These are phyloP conservation scores for Multifurca ochricompacta DNA, from an alignment of 768 basidiomycete species.

Conservation along the genomic window DNA sequence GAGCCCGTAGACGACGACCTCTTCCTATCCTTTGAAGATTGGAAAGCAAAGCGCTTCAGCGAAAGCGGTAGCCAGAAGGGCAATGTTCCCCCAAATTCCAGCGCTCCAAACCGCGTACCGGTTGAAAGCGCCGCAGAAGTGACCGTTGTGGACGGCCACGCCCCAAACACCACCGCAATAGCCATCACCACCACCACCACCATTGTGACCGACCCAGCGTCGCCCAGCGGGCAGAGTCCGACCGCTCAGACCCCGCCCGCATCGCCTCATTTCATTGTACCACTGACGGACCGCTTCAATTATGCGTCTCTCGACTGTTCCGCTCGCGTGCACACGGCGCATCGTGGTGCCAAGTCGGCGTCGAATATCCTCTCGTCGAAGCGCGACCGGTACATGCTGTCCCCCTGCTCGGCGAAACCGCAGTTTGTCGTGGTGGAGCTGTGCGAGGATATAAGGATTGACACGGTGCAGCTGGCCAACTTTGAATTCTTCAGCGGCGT, in stretches of 20 bases:
- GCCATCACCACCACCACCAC: neutral
- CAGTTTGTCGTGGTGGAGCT: constrained; percentile 92
- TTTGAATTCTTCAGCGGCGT: constrained; percentile 98
- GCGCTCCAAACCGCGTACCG: neutral
- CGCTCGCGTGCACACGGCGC: constrained; percentile 81
- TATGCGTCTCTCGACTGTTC: constrained; percentile 92
- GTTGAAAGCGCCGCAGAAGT: neutral
- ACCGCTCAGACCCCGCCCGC: no score
- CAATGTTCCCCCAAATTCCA: neutral
- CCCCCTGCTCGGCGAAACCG: constrained; percentile 61
- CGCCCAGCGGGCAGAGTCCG: no score
- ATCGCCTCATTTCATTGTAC: constrained; percentile 59
- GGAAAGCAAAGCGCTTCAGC: constrained; percentile 63
- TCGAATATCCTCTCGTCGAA: constrained; percentile 81
- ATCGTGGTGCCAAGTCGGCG: constrained; percentile 73
- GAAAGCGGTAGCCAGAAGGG: constrained; percentile 31
- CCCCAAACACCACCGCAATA: neutral
- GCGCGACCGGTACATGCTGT: constrained; percentile 94
- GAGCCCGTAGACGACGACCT: constrained; percentile 49
- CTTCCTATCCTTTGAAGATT: constrained; percentile 79
- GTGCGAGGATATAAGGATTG: constrained; percentile 95
- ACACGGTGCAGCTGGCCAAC: constrained; percentile 92
- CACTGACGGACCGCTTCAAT: constrained; percentile 84
- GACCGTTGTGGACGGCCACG: neutral
- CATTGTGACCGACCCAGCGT: constrained; percentile 19